These are phyloP conservation scores for Mortierella sp. DNA, from an alignment of 371 early-diverging fungal genomes.

Conservation along the genomic window DNA sequence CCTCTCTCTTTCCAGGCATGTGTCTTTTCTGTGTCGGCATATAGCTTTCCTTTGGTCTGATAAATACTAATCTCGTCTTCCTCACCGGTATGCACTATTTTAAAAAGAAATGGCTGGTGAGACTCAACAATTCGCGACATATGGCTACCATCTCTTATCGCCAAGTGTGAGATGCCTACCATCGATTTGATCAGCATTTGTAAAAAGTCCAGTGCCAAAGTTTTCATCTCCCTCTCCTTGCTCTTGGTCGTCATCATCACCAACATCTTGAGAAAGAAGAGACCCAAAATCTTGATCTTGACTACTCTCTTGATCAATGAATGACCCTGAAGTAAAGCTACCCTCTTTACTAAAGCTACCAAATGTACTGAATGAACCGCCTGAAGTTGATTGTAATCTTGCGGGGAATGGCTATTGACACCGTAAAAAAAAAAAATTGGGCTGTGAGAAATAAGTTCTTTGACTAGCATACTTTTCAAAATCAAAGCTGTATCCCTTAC, in stretches of 20 bases:
- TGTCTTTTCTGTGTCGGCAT: slow-evolving; percentile 42
- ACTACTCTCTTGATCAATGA: slow-evolving; percentile 21
- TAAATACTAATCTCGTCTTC: slow-evolving; percentile 48
- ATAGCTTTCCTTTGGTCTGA: slow-evolving; percentile 49
- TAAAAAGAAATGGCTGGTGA: not conserved
- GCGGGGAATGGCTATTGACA: slow-evolving; percentile 9
- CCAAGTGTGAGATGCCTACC: slow-evolving; percentile 10
- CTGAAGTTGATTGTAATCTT: not conserved
- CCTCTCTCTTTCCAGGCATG: slow-evolving; percentile 53
- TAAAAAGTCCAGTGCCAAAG: slow-evolving; percentile 32
- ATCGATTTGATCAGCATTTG: slow-evolving; percentile 51
- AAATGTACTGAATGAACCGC: slow-evolving; percentile 42
- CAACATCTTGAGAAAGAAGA: slow-evolving; percentile 38
- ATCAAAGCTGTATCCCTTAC: not conserved
- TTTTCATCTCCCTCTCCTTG: slow-evolving; percentile 26
- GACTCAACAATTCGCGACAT: not conserved
- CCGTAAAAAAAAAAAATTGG: not conserved
- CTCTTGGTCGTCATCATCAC: slow-evolving; percentile 26
- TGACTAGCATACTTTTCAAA: too few species aligned
- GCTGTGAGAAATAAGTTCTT: too few species aligned
- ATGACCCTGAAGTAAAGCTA: slow-evolving; percentile 41
- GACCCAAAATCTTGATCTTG: slow-evolving; percentile 44
- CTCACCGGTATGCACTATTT: slow-evolving; percentile 46
- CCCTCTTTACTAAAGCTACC: slow-evolving; percentile 38
- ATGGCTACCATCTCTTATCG: not conserved